Evolutionary conservation across 192 early-diverging fungal genomes (phyloP), one percentile per base, ranked within the genome.

Genomic region (Backusella australiensis): DNA sequence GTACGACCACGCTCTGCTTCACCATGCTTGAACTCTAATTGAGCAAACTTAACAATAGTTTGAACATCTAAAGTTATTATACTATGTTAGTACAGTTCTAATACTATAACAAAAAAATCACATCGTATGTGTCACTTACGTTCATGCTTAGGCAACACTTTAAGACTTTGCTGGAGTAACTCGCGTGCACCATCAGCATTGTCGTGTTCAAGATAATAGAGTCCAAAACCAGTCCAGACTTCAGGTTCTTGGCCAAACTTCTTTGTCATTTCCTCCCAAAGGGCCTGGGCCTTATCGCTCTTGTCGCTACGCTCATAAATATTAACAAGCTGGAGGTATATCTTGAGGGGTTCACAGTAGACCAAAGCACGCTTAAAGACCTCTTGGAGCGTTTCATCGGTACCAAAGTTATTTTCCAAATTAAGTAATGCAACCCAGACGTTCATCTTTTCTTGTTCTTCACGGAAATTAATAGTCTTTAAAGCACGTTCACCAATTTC

Each of bases 351-450:
- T 69, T 99, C 95, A 86, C 95, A 96, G 52, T 87, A 89, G 75
- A 91, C 87, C 46, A 94, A 75, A 3, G 97, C 94, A 21, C 95
- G 91, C 80, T 95, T 94, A 82, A 99, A 96, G 32, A 96, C 88
- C 44, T 86, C 89, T 67, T 90, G 82, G 71, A 99, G 87, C 14
- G 88, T 85, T 73, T 94, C 96, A 17, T 89, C 85, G 53, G 90
- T 93, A 46, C 98, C 98, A 87, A 94, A 99, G 11, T 89, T 90
- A 86, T 97, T 96, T 85, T 99, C 98, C 74, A 99, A 85, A 80
- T 99, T 99, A 80, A 99, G 85, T 75, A 92, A 83, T 29, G 97
- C 97, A 44, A 98, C 93, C 95, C 95, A 97, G n/a, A 99, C 91
- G 85, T 99, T 99, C 87, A 98, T 85, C 87, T 94, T 94, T 83